Conservation (phyloP, 2,329 filamentous ascomycete genomes). For the Stagonosporopsis rhizophila region DNA sequence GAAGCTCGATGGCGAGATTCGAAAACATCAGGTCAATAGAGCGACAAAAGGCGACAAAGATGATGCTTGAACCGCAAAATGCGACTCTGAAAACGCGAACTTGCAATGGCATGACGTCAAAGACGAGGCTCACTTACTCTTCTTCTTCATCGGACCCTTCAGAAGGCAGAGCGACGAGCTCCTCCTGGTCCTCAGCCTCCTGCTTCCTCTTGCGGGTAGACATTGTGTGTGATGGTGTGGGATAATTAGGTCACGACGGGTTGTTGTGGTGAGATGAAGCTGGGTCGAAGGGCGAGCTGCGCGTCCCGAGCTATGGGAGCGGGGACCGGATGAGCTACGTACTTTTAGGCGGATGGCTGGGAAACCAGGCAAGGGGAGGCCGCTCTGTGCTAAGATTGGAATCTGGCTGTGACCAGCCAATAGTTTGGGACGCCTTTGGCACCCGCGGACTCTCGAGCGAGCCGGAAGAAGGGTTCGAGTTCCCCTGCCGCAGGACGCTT, state of each 20-base stretch:
- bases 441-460: conserved; percentile 26
- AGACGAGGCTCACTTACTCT: conserved; percentile 48
- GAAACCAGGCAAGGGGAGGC: conserved; percentile 37
- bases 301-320: conserved; percentile 24
- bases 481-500: conserved; percentile 13
- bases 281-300: conserved; percentile 28
- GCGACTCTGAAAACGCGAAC: conserved; percentile 26
- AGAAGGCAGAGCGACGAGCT: conserved; percentile 54
- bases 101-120: conserved; percentile 49
- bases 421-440: conserved; percentile 25
- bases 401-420: conserved; percentile 32
- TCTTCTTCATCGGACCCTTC: conserved; percentile 54
- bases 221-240: conserved; percentile 35
- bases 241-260: conserved; percentile 4
- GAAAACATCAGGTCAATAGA: conserved; percentile 20
- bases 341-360: conserved; percentile 38
- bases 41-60: conserved; percentile 30
- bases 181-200: conserved; percentile 51
- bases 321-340: conserved; percentile 42
- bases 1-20: conserved; percentile 6
- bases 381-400: conserved; percentile 38
- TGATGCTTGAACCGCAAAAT: conserved; percentile 24
- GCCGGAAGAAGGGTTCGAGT: conserved; percentile 13
- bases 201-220: conserved; percentile 56
- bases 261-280: conserved; percentile 26